These are phyloP conservation scores for Plantago ovata DNA, from an alignment of 257 asterid genomes.

Conservation along the genomic window DNA sequence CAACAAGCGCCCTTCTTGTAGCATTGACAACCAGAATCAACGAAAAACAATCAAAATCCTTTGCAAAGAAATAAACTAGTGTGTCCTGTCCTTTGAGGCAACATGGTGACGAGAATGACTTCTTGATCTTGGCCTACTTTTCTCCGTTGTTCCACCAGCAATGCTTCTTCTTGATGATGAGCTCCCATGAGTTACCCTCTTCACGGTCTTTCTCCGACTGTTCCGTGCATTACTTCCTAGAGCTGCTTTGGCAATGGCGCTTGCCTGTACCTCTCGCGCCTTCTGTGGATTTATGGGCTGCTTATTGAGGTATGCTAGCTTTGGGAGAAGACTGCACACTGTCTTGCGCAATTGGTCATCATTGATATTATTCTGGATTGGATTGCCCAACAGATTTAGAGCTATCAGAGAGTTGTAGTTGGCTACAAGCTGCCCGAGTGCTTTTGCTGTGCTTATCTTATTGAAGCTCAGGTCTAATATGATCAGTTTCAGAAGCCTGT, in stretches of 20 bases:
- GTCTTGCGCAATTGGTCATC: conserved; percentile 66
- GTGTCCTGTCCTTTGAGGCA: conserved; percentile 21
- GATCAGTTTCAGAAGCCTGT: conserved; percentile 67
- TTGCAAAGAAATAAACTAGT: not conserved
- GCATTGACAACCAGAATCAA: not conserved
- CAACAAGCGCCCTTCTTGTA: not conserved
- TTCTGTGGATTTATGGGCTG: conserved; percentile 56
- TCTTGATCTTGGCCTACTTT: conserved; percentile 40
- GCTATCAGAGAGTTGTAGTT: conserved; percentile 65
- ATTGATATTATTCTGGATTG: conserved; percentile 59
- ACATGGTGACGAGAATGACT: conserved; percentile 28
- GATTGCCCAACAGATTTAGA: conserved; percentile 71
- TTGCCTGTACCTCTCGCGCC: conserved; percentile 53
- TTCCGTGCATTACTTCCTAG: conserved; percentile 42
- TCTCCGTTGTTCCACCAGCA: conserved; percentile 32
- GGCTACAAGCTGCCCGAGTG: conserved; percentile 84
- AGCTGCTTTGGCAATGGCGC: conserved; percentile 60
- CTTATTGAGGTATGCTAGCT: conserved; percentile 57
- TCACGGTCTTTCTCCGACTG: conserved; percentile 36
- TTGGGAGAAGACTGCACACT: conserved; percentile 59
- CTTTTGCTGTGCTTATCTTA: conserved; percentile 69
- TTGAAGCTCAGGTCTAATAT: conserved; percentile 80
- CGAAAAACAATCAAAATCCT: not conserved
- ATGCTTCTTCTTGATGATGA: conserved; percentile 37
- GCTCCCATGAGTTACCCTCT: conserved; percentile 31